These are phyloP conservation scores for Cordyceps cicadae DNA, from an alignment of 2,329 filamentous ascomycete genomes.

Conservation along the genomic window DNA sequence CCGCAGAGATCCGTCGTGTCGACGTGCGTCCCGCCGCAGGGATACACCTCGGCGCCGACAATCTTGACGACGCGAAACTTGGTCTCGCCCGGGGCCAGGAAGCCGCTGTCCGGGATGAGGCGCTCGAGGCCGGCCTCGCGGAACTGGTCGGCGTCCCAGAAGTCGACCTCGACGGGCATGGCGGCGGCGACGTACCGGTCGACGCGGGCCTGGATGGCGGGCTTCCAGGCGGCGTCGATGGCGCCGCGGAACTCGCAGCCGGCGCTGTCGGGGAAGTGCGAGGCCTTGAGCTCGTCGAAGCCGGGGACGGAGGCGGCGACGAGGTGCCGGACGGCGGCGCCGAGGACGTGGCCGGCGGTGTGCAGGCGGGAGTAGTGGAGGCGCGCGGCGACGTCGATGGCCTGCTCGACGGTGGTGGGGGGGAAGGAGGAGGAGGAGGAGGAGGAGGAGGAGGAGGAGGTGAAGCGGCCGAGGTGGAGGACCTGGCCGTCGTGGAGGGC, in stretches of 20 bases:
- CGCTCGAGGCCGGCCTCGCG: constrained; percentile 42
- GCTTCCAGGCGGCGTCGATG: constrained; percentile 57
- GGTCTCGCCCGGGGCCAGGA: constrained; percentile 37
- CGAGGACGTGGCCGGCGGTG: constrained; percentile 66
- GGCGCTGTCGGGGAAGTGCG: constrained; percentile 60
- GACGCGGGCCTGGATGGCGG: constrained; percentile 50
- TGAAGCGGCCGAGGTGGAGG: constrained; percentile 57
- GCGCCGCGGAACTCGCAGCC: constrained; percentile 59
- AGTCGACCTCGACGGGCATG: constrained; percentile 55
- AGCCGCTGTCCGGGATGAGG: constrained; percentile 43
- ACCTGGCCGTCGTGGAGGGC: constrained; percentile 43
- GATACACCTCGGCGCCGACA: constrained; percentile 59
- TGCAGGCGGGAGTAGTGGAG: constrained; percentile 59
- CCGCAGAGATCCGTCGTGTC: constrained; percentile 50
- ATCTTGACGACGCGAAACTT: constrained; percentile 62
- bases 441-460: constrained; percentile 13
- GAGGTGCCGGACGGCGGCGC: constrained; percentile 55
- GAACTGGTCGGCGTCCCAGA: constrained; percentile 60
- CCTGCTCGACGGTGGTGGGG: constrained; percentile 43
- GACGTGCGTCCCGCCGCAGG: constrained; percentile 70
- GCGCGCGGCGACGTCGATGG: constrained; percentile 53
- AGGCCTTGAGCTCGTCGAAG: constrained; percentile 62
- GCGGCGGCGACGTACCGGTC: constrained; percentile 48
- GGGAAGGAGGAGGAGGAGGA: constrained; percentile 25
- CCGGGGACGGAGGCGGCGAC: constrained; percentile 40